A percentile compares a stretch with the other conserved stretches of the same genome.
These are phyloP conservation scores for Eutypella sp. DNA, from an alignment of 2,329 filamentous ascomycete species.

Conservation along the genomic window DNA sequence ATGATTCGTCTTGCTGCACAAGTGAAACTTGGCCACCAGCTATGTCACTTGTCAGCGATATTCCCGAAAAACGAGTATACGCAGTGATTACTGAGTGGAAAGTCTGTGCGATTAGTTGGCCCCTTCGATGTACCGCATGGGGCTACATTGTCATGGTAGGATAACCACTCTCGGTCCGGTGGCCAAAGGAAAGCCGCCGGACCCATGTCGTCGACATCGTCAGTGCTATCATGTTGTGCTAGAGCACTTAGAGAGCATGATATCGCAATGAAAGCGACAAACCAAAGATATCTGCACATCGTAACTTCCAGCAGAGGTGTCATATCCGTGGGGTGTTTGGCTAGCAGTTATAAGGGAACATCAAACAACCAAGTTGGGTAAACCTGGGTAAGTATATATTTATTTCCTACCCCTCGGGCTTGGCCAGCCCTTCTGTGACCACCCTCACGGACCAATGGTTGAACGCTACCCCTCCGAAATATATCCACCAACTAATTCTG, in stretches of 20 bases:
- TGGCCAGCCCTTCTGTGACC: too few relatives aligned
- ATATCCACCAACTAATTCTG: too few relatives aligned
- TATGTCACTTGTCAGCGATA: slow-evolving; percentile 17
- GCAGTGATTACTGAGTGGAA: slow-evolving; percentile 45
- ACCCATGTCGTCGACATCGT: slow-evolving; percentile 45
- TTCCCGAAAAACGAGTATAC: background rate
- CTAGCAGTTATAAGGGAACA: too few relatives aligned
- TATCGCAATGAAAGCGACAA: background rate
- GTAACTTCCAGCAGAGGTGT: background rate
- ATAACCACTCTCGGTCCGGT: slow-evolving; percentile 50
- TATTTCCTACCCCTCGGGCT: too few relatives aligned
- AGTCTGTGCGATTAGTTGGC: slow-evolving; percentile 46
- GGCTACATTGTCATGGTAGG: slow-evolving; percentile 47
- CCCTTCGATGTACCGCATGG: slow-evolving; percentile 51
- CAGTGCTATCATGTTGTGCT: background rate
- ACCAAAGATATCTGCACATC: background rate
- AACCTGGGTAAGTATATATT: background rate
- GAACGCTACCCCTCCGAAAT: too few relatives aligned
- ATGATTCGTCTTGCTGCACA: slow-evolving; percentile 53
- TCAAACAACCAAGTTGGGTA: too few relatives aligned
- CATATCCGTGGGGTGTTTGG: too few relatives aligned
- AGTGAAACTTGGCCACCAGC: slow-evolving; percentile 51
- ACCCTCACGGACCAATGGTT: too few relatives aligned
- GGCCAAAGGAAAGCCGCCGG: slow-evolving; percentile 52
- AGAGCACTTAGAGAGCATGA: background rate